Base-by-base conservation (phyloP, 352 stramenopile species). In the Globisporangium orthogonon region DNA sequence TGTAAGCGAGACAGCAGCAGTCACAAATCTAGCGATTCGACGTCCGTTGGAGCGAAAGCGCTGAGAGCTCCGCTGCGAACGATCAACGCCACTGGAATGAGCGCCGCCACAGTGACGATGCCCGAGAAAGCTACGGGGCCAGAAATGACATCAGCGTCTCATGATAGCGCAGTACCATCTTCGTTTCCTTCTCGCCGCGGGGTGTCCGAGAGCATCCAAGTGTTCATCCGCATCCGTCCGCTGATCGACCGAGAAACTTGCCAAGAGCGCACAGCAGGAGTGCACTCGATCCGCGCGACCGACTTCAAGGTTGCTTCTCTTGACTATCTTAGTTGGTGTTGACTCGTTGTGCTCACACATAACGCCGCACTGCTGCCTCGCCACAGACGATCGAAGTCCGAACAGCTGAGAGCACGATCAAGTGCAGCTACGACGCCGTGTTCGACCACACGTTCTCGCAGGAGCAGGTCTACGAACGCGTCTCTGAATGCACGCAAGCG, bases 151-250 rank as follows among this genome's bases (percentile, higher is more conserved):
- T 13, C 11, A 4, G 7, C 56, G 2, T 1, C n/a, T 9, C 29
- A 47, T 17, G 18, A 41, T 17, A 35, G 7, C 48, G 52, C 47
- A 18, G 48, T 43, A 40, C 4, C 53, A 3, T 9, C 39, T 4
- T 50, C 63, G 33, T 11, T 49, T 10, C 46, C 51, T 11, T 37
- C 29, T 52, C 68, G 58, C 11, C 55, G 61, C 59, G 62, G 68
- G 2, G 63, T 59, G 1, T 80, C 83, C 0, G 83, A 93, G 61
- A 87, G 78, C 57, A 94, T 93, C 40, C 83, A 94, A 58, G 84
- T 94, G 1, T 88, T 91, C 40, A 83, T 94, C 41, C 84, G 83
- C 30, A 92, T 94, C 44, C 78, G 84, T 0, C 83, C 84, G 7
- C 60, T 91, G 13, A 89, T 94, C 37, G 77, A 91, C 11, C 77